phyloP scores from a whole-genome alignment of 495 filamentous ascomycete species.

The Hypoxylon cercidicola region DNA sequence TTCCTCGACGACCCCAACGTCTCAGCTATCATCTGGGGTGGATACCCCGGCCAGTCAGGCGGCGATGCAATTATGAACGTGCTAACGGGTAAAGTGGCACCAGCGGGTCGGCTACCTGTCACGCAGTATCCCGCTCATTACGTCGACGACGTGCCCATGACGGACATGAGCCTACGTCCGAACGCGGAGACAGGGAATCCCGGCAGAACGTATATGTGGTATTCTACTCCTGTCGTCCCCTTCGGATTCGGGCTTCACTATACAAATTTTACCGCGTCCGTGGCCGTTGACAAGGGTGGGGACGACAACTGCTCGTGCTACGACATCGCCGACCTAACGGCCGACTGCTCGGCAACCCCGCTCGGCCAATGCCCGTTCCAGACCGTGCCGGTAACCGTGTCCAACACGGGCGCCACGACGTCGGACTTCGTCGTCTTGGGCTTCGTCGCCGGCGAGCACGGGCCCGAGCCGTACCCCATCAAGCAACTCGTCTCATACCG shows the following conservation, averaged over 20 bases:
- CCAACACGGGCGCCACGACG: conserved; percentile 61
- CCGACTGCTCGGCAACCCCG: conserved; percentile 37
- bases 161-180: conserved; percentile 67
- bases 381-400: conserved; percentile 47
- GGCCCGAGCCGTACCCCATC: conserved; percentile 67
- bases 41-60: conserved; percentile 68
- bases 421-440: conserved; percentile 69
- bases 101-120: conserved; percentile 65
- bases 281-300: conserved; percentile 7
- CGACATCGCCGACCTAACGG: conserved; percentile 36
- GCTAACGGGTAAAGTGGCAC: conserved; percentile 62
- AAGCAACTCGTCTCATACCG: conserved; percentile 70
- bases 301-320: conserved; percentile 22
- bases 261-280: conserved; percentile 61
- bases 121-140: conserved; percentile 70
- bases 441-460: conserved; percentile 64
- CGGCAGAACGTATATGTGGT: conserved; percentile 72
- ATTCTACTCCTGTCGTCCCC: no score
- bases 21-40: conserved; percentile 66
- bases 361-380: conserved; percentile 58
- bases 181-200: conserved; percentile 51
- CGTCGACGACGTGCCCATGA: conserved; percentile 62
- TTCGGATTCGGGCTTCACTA: conserved; percentile 71
- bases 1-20: conserved; percentile 45
- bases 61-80: conserved; percentile 66